Base-by-base conservation (phyloP, 306 rosid species). In the Luffa acutangula region DNA sequence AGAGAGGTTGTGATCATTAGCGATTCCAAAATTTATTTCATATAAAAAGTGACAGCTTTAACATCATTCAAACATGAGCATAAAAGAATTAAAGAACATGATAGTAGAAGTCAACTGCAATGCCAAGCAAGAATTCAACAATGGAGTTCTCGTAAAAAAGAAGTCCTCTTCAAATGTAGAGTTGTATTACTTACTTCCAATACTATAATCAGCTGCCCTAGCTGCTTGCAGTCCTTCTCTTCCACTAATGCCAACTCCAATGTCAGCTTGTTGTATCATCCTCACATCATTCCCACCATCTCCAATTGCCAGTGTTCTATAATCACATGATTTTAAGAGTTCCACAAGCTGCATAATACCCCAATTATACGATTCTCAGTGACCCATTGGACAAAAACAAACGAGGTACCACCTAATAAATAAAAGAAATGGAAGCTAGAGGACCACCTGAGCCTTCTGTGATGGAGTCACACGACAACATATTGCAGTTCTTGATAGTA, bases 171-270 rank as follows among this genome's bases (percentile, higher is more conserved):
- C 36, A 56, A 56, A 76, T 34, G 66, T 56, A 57, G 66, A 20
- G 43, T 74, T 31, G 10, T 15, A 51, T 17, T 78, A 42, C 99
- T 84, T 89, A 96, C 99, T 96, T 88, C 99, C 99, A 69, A 93
- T 85, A 62, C 98, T 93, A 84, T 96, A 96, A 89, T 96, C 99
- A 72, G 99, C 98, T 2, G 99, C 98, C 86, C 99, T 93, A n/a
- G 99, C 99, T 69, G 99, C 99, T 87, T 96, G 99, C 85, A 93
- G 86, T 83, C 99, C 99, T 89, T 96, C 99, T 85, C 99, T 86
- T 67, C 99, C 99, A 83, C 99, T 96, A 76, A 96, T 96, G 81
- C 99, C 99, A 80, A 96, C 97, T 73, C 99, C 97, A 78, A 95
- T 95, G 79, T 95, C 96, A 69, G 99, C 99, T 86, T 93, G 93